These are phyloP conservation scores for Fusarium praegraminearum DNA, from an alignment of 2,329 filamentous ascomycete genomes.

Conservation along the genomic window DNA sequence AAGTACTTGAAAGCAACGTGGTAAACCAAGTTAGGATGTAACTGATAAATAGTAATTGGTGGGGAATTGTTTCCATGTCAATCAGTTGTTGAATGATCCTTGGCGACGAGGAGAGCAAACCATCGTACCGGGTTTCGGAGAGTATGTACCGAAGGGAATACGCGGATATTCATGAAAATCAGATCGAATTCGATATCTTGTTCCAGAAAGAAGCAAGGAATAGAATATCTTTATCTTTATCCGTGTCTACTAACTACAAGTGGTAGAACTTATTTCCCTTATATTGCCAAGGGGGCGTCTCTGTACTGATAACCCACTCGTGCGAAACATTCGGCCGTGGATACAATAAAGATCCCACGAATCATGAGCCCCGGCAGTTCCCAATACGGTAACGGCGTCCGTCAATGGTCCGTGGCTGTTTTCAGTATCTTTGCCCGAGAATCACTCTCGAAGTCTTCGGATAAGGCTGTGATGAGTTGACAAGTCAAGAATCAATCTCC, in stretches of 20 bases:
- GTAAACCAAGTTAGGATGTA: neutral
- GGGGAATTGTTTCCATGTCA: neutral
- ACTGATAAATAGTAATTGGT: neutral
- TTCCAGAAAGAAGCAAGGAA: neutral
- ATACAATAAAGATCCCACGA: constrained; percentile 32
- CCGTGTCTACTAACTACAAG: neutral
- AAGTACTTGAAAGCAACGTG: neutral
- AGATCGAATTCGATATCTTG: constrained; percentile 18
- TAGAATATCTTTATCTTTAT: neutral
- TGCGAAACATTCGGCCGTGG: constrained; percentile 16
- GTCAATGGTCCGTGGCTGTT: constrained; percentile 17
- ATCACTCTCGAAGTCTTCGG: neutral
- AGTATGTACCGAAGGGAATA: constrained; percentile 2
- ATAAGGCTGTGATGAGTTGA: constrained; percentile 13
- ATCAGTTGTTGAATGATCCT: constrained; percentile 1
- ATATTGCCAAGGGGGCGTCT: constrained; percentile 22
- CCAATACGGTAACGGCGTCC: constrained; percentile 36
- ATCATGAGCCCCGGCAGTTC: constrained; percentile 20
- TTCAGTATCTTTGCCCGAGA: constrained; percentile 11
- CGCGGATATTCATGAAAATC: neutral
- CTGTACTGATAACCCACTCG: constrained; percentile 21
- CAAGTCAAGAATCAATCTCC: neutral
- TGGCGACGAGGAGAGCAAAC: constrained; percentile 9
- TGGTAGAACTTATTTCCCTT: neutral
- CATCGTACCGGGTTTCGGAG: constrained; percentile 14